phyloP scores from a whole-genome alignment of 83 land plant genomes.

The Diphasiastrum complanatum region DNA sequence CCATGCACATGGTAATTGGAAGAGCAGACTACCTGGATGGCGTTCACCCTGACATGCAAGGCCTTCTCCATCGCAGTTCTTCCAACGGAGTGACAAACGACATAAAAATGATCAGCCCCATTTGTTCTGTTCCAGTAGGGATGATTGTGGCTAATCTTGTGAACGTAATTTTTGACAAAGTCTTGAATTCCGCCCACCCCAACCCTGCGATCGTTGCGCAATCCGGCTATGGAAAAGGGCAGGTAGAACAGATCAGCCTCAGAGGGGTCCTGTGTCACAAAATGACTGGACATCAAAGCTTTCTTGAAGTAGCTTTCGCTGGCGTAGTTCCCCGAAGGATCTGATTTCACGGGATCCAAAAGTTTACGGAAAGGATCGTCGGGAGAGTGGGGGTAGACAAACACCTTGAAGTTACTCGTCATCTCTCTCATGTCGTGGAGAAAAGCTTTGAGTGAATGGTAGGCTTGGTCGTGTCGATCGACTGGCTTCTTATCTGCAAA shows the following conservation, averaged over 20 bases:
- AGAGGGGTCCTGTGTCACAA: conserved; percentile 56
- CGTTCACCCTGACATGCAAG: conserved; percentile 39
- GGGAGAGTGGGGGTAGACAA: conserved; percentile 50
- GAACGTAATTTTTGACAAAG: conserved; percentile 43
- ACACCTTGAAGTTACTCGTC: conserved; percentile 56
- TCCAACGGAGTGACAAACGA: conserved; percentile 69
- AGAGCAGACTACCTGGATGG: conserved; percentile 77
- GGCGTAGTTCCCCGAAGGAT: conserved; percentile 68
- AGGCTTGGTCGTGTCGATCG: too few species aligned
- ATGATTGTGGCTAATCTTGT: conserved; percentile 36
- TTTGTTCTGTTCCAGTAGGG: conserved; percentile 69
- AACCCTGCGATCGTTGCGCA: conserved; percentile 53
- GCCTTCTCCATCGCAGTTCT: conserved; percentile 51
- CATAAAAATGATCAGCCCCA: conserved; percentile 82
- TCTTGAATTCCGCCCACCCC: conserved; percentile 46
- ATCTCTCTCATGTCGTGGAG: too few species aligned
- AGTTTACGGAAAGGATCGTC: conserved; percentile 47
- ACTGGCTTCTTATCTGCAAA: too few species aligned
- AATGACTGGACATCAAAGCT: conserved; percentile 46
- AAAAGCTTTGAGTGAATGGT: too few species aligned
- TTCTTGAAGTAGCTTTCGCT: conserved; percentile 76
- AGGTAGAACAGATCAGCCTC: conserved; percentile 65
- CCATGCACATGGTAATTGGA: conserved; percentile 49
- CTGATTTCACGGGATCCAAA: conserved; percentile 39
- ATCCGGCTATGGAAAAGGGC: conserved; percentile 63